Base-by-base conservation (phyloP, 2,329 filamentous ascomycete species). In the Neocucurbitaria cava region DNA sequence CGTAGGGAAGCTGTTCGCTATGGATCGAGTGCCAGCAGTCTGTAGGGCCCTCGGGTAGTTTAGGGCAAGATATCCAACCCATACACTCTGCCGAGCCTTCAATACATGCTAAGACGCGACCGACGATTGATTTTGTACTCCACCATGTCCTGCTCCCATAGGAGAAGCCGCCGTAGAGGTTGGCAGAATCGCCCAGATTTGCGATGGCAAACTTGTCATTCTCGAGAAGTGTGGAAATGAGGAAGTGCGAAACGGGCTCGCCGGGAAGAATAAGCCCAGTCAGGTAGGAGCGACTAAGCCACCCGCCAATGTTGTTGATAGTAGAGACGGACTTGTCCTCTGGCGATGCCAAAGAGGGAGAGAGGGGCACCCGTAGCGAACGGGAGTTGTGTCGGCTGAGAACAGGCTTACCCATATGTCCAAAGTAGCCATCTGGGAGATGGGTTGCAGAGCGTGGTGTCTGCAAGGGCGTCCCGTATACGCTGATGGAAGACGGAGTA, bases 211-310 rank as follows among this genome's bases (percentile, higher is more conserved):
- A 60, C 11, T 76, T 73, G 50, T 84, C 81, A 57, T 85, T 86
- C 54, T 86, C 84, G 2, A 86, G 70, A 6, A 86, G 56, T 0
- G 82, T 82, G 2, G 79, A 80, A 30, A 87, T 82, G n/a, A 87
- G 73, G 23, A 85, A 76, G 52, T 85, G 80, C 35, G 77, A 79
- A 18, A 83, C 81, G 3, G 78, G 66, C 60, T 84, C 81, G 3
- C 84, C 84, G 0, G 84, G 83, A 33, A 85, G 66, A 1, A 85
- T 75, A 20, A 86, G 71, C 0, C 83, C 83, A 1, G 82, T 81
- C 0, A 86, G 73, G 75, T 81, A 86, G 7, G 81, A 81, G 24
- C 82, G 79, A 46, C 81, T 84, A 3, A 85, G 75, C 83, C 83
- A 86, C 9, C 83, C 82, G 31, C 81, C 76, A 24, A 78, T 69